A percentile compares a stretch with the other conserved stretches of the same genome.
Evolutionary conservation across 495 filamentous ascomycete species (phyloP).

Genomic region (Polyplosphaeria fusca): DNA sequence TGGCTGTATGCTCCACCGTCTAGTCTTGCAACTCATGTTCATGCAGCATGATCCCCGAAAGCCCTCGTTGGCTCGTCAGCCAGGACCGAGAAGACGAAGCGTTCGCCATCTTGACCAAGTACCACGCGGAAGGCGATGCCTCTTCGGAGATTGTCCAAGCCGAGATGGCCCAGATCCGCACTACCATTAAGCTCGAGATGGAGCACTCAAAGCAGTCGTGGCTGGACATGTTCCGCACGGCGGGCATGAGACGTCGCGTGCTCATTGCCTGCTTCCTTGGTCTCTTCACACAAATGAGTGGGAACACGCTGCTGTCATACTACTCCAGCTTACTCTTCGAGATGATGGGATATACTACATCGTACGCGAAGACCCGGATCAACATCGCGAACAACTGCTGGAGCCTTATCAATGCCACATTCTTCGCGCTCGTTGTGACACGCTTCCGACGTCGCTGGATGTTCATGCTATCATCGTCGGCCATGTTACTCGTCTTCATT

Average conservation of each 20-base stretch:
- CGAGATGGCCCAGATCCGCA: slow-evolving; percentile 23
- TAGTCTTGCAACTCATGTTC: neutral
- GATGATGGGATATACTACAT: slow-evolving; percentile 33
- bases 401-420: slow-evolving; percentile 26
- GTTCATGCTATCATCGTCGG: slow-evolving; percentile 24
- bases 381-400: slow-evolving; percentile 35
- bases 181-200: slow-evolving; percentile 24
- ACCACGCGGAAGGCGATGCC: slow-evolving; percentile 25
- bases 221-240: slow-evolving; percentile 15
- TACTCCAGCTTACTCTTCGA: slow-evolving; percentile 32
- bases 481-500: slow-evolving; percentile 27
- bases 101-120: slow-evolving; percentile 21
- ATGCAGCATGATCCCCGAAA: slow-evolving; percentile 13
- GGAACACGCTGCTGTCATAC: slow-evolving; percentile 29
- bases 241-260: slow-evolving; percentile 25
- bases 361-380: slow-evolving; percentile 21
- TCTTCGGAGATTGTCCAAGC: slow-evolving; percentile 14
- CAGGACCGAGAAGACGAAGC: slow-evolving; percentile 26
- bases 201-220: slow-evolving; percentile 25
- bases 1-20: slow-evolving; percentile 26
- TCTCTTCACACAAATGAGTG: slow-evolving; percentile 26
- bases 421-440: slow-evolving; percentile 26
- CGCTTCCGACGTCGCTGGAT: slow-evolving; percentile 30
- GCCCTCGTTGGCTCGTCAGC: slow-evolving; percentile 21
- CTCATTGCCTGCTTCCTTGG: slow-evolving; percentile 13